Evolutionary conservation across 495 filamentous ascomycete genomes (phyloP).

Genomic region (Pyronema domesticum): DNA sequence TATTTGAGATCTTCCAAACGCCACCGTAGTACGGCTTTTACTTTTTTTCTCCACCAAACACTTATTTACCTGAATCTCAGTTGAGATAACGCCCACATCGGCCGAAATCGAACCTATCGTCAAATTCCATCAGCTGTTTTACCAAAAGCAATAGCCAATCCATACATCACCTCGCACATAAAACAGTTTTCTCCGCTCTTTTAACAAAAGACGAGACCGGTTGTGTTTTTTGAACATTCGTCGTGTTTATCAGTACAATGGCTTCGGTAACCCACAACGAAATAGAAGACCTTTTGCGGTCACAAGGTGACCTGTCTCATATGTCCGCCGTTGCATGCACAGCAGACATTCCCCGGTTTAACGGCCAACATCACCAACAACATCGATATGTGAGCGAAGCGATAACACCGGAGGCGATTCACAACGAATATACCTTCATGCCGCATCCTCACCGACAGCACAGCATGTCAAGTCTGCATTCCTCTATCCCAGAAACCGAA

Average conservation of each 20-base stretch:
- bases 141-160: neutral
- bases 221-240: too few relatives aligned
- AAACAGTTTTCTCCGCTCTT: too few relatives aligned
- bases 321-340: neutral
- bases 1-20: neutral
- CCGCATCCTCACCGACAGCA: neutral
- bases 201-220: too few relatives aligned
- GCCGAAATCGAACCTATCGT: too few relatives aligned
- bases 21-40: neutral
- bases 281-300: neutral
- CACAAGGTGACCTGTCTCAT: neutral
- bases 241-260: too few relatives aligned
- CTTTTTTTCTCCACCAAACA: too few relatives aligned
- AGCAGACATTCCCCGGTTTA: neutral
- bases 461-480: neutral
- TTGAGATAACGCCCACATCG: too few relatives aligned
- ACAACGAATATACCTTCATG: too few relatives aligned
- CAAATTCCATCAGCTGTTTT: neutral
- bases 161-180: neutral
- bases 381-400: neutral
- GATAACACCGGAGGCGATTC: neutral
- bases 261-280: neutral
- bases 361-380: neutral
- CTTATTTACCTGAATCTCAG: too few relatives aligned
- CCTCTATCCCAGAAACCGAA: neutral